Conservation (phyloP, 805 yeast genomes). For the Saturnispora hagleri region DNA sequence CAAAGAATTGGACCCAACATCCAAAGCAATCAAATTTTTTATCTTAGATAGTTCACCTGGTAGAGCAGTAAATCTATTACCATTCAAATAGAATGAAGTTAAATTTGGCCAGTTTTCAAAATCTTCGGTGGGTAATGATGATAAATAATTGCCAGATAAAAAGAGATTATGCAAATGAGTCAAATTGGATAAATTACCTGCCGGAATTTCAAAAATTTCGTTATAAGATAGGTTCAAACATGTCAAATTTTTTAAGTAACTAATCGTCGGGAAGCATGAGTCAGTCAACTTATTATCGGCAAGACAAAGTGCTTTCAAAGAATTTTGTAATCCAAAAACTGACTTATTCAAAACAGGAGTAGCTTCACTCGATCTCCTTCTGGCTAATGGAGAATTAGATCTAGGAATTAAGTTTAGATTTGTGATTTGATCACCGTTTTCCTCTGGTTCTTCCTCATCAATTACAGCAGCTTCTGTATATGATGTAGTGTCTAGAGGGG, state of each 20-base stretch:
- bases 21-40: slow-evolving; percentile 55
- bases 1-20: slow-evolving; percentile 83
- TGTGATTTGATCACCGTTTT: slow-evolving; percentile 1
- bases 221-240: slow-evolving; percentile 75
- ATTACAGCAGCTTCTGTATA: background rate
- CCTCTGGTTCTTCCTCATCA: slow-evolving; percentile 4
- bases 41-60: slow-evolving; percentile 83
- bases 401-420: background rate
- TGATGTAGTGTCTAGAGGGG: slow-evolving; percentile 4
- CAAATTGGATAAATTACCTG: slow-evolving; percentile 55
- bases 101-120: slow-evolving; percentile 53
- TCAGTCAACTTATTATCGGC: slow-evolving; percentile 83
- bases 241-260: slow-evolving; percentile 48
- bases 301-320: slow-evolving; percentile 47
- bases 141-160: slow-evolving; percentile 74
- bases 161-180: slow-evolving; percentile 53
- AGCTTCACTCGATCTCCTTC: slow-evolving; percentile 14
- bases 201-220: slow-evolving; percentile 72
- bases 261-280: slow-evolving; percentile 60
- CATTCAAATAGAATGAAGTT: slow-evolving; percentile 60
- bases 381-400: background rate
- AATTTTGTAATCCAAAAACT: slow-evolving; percentile 12
- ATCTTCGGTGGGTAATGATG: slow-evolving; percentile 79
- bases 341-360: slow-evolving; percentile 6
- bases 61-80: slow-evolving; percentile 73